Percentiles rank a stretch among this genome's conserved stretches.
phyloP scores from a whole-genome alignment of 2,329 filamentous ascomycete species.

The Alternaria dauci region DNA sequence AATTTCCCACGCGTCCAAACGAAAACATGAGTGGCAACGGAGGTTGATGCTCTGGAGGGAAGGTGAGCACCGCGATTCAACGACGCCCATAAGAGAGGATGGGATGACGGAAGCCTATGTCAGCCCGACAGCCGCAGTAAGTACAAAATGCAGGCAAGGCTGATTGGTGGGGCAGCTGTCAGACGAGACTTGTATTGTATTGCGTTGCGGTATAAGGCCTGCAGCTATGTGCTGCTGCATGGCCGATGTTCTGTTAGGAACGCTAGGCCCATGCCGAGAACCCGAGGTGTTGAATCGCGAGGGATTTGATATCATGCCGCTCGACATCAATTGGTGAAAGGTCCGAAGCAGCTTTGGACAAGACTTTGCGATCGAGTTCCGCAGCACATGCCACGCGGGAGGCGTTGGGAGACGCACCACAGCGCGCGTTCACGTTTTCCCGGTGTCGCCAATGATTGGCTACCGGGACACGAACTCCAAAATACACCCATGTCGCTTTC shows the following conservation, averaged over 20 bases:
- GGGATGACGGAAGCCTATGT: constrained; percentile 12
- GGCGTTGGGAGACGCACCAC: constrained; percentile 22
- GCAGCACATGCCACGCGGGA: constrained; percentile 25
- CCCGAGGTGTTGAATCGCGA: neutral
- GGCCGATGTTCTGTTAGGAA: constrained; percentile 9
- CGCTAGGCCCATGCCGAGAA: constrained; percentile 11
- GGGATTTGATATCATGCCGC: constrained; percentile 18
- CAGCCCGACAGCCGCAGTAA: constrained; percentile 5
- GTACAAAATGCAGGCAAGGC: constrained; percentile 10
- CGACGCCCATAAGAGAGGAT: constrained; percentile 7
- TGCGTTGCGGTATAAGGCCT: constrained; percentile 17
- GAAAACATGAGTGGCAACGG: constrained; percentile 31
- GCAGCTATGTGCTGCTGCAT: constrained; percentile 10
- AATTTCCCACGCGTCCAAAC: constrained; percentile 40
- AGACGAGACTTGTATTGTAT: constrained; percentile 4
- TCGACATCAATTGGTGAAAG: constrained; percentile 23
- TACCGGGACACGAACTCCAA: constrained; percentile 4
- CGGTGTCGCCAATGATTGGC: constrained; percentile 26
- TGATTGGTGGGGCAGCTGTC: constrained; percentile 14
- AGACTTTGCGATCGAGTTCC: constrained; percentile 22
- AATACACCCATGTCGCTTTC: constrained; percentile 16
- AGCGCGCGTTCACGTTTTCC: constrained; percentile 29
- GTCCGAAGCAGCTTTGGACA: constrained; percentile 10
- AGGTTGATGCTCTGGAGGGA: constrained; percentile 7
- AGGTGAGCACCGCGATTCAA: constrained; percentile 3